Percentiles rank a stretch among this genome's conserved stretches.
These are phyloP conservation scores for Apiospora koreana DNA, from an alignment of 2,329 filamentous ascomycete genomes.

Conservation along the genomic window DNA sequence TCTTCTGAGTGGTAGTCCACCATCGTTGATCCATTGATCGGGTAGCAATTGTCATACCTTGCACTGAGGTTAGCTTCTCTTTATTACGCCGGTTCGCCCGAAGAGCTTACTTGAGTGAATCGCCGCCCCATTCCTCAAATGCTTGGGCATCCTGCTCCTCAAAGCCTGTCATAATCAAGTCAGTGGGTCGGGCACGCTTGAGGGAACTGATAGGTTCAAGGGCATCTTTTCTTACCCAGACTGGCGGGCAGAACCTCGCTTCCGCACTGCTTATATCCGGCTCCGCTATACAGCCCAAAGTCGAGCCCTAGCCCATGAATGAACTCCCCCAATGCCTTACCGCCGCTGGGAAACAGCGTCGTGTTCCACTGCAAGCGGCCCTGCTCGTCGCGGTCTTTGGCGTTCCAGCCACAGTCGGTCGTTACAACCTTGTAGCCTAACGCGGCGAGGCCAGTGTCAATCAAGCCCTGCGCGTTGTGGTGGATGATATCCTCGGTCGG, in stretches of 20 bases:
- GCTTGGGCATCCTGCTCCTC: conserved; percentile 43
- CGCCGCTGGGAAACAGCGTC: conserved; percentile 50
- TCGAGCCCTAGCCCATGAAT: conserved; percentile 49
- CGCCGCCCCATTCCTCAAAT: conserved; percentile 46
- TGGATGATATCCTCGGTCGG: conserved; percentile 50
- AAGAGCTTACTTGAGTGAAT: conserved; percentile 50
- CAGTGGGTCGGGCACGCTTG: neutral
- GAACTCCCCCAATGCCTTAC: conserved; percentile 49
- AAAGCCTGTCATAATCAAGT: conserved; percentile 29
- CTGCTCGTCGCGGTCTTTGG: conserved; percentile 38
- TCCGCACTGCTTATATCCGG: conserved; percentile 46
- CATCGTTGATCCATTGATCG: conserved; percentile 41
- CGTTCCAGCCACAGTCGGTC: conserved; percentile 60
- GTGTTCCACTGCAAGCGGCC: conserved; percentile 52
- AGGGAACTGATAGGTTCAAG: neutral
- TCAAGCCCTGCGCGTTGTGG: conserved; percentile 53
- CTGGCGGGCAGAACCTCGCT: conserved; percentile 44
- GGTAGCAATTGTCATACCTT: conserved; percentile 52
- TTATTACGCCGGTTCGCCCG: too few relatives aligned
- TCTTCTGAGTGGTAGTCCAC: conserved; percentile 42
- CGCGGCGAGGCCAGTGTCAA: conserved; percentile 50
- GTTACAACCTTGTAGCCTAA: conserved; percentile 59
- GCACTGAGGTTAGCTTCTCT: neutral
- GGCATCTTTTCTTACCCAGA: conserved; percentile 34
- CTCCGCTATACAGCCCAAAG: conserved; percentile 57